phyloP scores from a whole-genome alignment of 495 filamentous ascomycete genomes.

The Opeltia flavorubescens region DNA sequence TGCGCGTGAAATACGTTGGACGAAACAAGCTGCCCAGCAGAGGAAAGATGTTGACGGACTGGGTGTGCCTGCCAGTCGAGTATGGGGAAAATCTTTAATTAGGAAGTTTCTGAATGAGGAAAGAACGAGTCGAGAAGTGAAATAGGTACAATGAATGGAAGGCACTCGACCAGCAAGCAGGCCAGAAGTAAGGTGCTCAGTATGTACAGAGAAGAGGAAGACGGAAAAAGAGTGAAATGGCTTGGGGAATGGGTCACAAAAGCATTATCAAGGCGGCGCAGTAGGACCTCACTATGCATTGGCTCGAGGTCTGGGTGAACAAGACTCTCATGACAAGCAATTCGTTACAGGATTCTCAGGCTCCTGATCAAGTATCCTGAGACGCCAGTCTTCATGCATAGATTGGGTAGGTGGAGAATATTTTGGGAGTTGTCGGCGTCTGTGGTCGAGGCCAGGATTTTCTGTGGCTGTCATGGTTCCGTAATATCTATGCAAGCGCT shows the following conservation, averaged over 20 bases:
- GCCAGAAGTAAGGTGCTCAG: not conserved
- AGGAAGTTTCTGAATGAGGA: not conserved
- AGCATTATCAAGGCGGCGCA: too few relatives aligned
- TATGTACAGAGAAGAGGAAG: not conserved
- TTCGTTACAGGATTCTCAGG: too few relatives aligned
- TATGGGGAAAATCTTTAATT: not conserved
- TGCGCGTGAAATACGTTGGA: too few relatives aligned
- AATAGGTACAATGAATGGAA: not conserved
- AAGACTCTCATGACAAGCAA: too few relatives aligned
- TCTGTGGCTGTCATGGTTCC: not conserved
- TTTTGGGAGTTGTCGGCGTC: not conserved
- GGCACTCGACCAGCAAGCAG: not conserved
- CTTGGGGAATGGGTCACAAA: too few relatives aligned
- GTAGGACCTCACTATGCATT: too few relatives aligned
- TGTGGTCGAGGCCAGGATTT: not conserved
- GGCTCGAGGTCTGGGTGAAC: too few relatives aligned
- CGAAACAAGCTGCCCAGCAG: not conserved
- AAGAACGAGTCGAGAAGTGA: not conserved
- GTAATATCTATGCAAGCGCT: not conserved
- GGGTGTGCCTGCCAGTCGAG: not conserved
- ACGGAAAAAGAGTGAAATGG: too few relatives aligned
- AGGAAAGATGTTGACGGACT: not conserved
- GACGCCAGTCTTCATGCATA: not conserved
- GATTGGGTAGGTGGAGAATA: not conserved
- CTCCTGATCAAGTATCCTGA: too few relatives aligned